These are phyloP conservation scores for Graphium sp. DNA, from an alignment of 2,329 filamentous ascomycete genomes.

Conservation along the genomic window DNA sequence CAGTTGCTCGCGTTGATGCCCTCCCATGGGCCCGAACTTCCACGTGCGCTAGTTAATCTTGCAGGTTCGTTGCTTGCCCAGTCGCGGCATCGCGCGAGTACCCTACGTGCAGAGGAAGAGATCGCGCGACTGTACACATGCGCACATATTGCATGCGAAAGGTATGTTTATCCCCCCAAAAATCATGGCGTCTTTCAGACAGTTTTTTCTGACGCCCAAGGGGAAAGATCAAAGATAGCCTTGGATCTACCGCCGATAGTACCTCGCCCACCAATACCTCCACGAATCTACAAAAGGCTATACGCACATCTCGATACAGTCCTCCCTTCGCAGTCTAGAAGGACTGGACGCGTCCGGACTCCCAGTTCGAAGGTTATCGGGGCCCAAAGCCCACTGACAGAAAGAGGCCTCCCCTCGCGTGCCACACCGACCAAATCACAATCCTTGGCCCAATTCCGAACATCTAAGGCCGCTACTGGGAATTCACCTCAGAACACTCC, in stretches of 20 bases:
- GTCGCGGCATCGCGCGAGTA: constrained; percentile 60
- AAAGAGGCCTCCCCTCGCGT: constrained; percentile 8
- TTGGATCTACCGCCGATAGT: constrained; percentile 66
- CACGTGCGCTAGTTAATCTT: constrained; percentile 52
- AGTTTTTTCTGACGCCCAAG: not conserved
- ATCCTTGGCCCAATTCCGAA: constrained; percentile 23
- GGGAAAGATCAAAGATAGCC: constrained; percentile 52
- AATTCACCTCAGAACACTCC: too few relatives aligned
- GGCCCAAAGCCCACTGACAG: constrained; percentile 6
- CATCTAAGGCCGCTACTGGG: constrained; percentile 15
- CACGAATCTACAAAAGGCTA: constrained; percentile 68
- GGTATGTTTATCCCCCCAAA: constrained; percentile 26
- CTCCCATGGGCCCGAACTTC: constrained; percentile 49
- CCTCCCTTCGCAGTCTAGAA: too few relatives aligned
- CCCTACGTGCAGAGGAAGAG: constrained; percentile 72
- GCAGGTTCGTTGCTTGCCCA: constrained; percentile 62
- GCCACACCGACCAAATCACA: constrained; percentile 29
- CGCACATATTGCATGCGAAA: constrained; percentile 77
- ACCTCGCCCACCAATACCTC: constrained; percentile 60
- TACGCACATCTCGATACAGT: constrained; percentile 65
- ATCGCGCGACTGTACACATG: constrained; percentile 73
- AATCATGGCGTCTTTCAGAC: not conserved
- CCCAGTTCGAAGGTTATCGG: constrained; percentile 15
- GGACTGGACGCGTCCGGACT: too few relatives aligned
- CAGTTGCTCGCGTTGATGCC: constrained; percentile 60